Evolutionary conservation across 75 land plant species (phyloP).

Genomic region (Larix kaempferi): DNA sequence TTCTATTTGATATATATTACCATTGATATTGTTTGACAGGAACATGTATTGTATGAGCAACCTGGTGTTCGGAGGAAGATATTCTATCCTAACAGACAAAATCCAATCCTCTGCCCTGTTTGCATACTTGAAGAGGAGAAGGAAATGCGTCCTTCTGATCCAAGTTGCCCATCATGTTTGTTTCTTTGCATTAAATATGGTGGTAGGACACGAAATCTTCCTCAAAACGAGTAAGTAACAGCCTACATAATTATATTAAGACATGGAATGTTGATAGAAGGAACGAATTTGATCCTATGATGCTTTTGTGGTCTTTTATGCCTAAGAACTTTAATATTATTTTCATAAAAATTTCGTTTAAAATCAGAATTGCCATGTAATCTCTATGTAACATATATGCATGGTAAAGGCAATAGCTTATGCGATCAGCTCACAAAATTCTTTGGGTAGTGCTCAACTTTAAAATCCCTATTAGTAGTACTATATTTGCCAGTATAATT

Average conservation of each 20-base stretch:
- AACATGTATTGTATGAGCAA: slow-evolving; percentile 48
- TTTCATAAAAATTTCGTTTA: neutral
- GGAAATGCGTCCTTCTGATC: slow-evolving; percentile 47
- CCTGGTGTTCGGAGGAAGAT: slow-evolving; percentile 38
- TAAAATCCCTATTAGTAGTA: neutral
- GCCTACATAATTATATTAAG: no score
- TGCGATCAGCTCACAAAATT: neutral
- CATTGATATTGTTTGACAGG: slow-evolving; percentile 18
- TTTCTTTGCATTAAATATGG: slow-evolving; percentile 59
- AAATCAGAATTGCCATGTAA: neutral
- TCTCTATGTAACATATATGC: neutral
- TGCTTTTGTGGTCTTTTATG: neutral
- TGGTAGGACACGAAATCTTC: slow-evolving; percentile 60
- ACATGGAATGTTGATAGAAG: neutral
- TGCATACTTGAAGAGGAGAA: slow-evolving; percentile 48
- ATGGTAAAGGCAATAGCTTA: neutral
- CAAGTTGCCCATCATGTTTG: slow-evolving; percentile 51
- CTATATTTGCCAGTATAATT: neutral
- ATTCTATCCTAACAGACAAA: slow-evolving; percentile 42
- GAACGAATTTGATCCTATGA: neutral
- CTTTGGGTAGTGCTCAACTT: no score
- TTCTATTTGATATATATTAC: neutral
- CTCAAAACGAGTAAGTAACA: slow-evolving; percentile 55
- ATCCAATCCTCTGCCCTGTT: slow-evolving; percentile 45
- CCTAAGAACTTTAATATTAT: neutral